Conservation (phyloP, 345 rosid genomes). For the Sisymbrium altissimum region DNA sequence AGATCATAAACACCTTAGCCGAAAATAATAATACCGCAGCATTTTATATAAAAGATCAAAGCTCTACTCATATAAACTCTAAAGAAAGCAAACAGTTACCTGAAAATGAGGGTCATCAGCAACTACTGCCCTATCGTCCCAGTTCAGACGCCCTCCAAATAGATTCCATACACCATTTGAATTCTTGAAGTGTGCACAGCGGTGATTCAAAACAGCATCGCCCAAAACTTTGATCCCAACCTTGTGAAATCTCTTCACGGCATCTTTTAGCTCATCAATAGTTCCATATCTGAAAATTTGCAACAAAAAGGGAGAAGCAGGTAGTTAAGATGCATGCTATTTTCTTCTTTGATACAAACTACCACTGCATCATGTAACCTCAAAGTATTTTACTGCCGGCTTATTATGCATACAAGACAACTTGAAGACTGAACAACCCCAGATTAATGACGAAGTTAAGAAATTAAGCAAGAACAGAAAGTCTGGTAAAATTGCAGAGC, state of each 20-base stretch:
- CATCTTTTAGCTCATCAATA: conserved; percentile 74
- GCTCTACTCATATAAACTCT: not conserved
- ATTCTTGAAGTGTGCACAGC: conserved; percentile 87
- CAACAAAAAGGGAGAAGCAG: not conserved
- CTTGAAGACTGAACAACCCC: not conserved
- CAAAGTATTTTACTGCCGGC: not conserved
- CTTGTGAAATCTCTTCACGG: conserved; percentile 61
- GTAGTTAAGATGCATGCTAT: not conserved
- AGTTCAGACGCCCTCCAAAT: conserved; percentile 86
- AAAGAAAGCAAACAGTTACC: conserved; percentile 40
- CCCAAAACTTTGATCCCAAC: conserved; percentile 82
- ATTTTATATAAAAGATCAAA: not conserved
- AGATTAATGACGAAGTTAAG: not conserved
- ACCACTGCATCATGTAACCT: not conserved
- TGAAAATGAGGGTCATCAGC: conserved; percentile 97
- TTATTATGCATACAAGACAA: not conserved
- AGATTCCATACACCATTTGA: conserved; percentile 91
- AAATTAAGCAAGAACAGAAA: not conserved
- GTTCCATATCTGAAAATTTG: conserved; percentile 68
- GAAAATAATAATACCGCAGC: not conserved
- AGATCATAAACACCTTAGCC: conserved; percentile 11
- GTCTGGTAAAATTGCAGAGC: not conserved
- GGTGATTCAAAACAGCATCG: conserved; percentile 93
- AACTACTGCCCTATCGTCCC: conserved; percentile 96
- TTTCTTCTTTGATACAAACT: not conserved